Base-by-base conservation (phyloP, 441 rosid species). In the Adansonia grandidieri region DNA sequence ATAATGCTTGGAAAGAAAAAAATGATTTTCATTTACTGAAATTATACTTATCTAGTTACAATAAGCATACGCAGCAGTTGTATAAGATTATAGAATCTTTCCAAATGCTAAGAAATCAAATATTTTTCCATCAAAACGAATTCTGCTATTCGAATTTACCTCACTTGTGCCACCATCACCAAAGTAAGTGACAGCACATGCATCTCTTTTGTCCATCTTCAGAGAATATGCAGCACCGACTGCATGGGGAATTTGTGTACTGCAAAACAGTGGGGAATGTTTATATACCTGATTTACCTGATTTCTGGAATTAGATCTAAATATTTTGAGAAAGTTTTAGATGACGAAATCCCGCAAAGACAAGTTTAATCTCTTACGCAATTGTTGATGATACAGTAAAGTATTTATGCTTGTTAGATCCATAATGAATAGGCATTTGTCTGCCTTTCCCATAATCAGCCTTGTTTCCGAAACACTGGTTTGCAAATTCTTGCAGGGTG, bases 351-450 rank as follows among this genome's bases (percentile, higher is more conserved):
- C 15, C 9, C n/a, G 19, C 4, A 20, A 1, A 65, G 22, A 61
- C 40, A 70, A 71, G 60, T 40, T 78, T 53, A 45, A 71, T 50
- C 54, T 79, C 93, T 84, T 87, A 92, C 97, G 95, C 95, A 9
- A 95, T 88, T 13, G 99, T 92, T 0, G 99, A 92, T 73, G 97
- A 85, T 37, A 95, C 91, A 0, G 98, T 95, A 62, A 91, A 87
- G 80, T 92, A 95, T 40, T 93, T 95, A 82, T 68, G 95, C 89
- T 89, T 84, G 68, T 91, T 88, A 68, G 96, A 95, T 74, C 98
- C 98, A 77, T 95, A 95, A 80, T 95, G 98, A 70, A 86, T 71
- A 20, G 98, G 98, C 98, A 93, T 92, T 87, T 95, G 98, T 82
- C 97, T 88, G 79, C 98, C 98, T 88, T 89, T 95, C 11, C 98